These are phyloP conservation scores for Fusarium pseudonygamai DNA, from an alignment of 2,329 filamentous ascomycete species.

Conservation along the genomic window DNA sequence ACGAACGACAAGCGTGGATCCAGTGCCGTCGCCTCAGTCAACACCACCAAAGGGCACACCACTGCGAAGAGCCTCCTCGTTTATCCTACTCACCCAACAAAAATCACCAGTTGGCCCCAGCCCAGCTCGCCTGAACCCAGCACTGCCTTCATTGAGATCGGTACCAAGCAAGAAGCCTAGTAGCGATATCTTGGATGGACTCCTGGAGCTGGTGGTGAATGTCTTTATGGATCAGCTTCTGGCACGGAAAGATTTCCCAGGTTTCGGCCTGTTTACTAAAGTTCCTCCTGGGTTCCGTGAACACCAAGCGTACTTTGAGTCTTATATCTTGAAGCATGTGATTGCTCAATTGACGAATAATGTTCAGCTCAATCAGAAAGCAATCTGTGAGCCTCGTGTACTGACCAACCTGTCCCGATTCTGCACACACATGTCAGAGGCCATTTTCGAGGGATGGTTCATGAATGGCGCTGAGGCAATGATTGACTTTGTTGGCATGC, in stretches of 20 bases:
- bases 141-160: conserved; percentile 52
- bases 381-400: conserved; percentile 81
- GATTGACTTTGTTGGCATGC: conserved; percentile 84
- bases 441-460: conserved; percentile 96
- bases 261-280: conserved; percentile 85
- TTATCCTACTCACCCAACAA: conserved; percentile 84
- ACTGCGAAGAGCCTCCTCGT: conserved; percentile 85
- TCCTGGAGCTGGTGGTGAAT: conserved; percentile 79
- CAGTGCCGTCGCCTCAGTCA: conserved; percentile 59
- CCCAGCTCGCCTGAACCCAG: conserved; percentile 67
- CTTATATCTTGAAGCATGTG: conserved; percentile 81
- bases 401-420: conserved; percentile 89
- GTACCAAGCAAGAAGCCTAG: conserved; percentile 63
- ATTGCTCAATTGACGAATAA: conserved; percentile 75
- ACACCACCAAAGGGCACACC: conserved; percentile 65
- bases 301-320: conserved; percentile 95
- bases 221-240: conserved; percentile 90
- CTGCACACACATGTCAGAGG: conserved; percentile 82
- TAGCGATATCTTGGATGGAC: conserved; percentile 76
- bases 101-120: conserved; percentile 66
- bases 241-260: conserved; percentile 87
- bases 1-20: conserved; percentile 70
- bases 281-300: conserved; percentile 93
- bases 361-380: conserved; percentile 75
- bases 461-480: conserved; percentile 84